Evolutionary conservation across 2,329 filamentous ascomycete genomes (phyloP).

Genomic region (Claviceps africana): DNA sequence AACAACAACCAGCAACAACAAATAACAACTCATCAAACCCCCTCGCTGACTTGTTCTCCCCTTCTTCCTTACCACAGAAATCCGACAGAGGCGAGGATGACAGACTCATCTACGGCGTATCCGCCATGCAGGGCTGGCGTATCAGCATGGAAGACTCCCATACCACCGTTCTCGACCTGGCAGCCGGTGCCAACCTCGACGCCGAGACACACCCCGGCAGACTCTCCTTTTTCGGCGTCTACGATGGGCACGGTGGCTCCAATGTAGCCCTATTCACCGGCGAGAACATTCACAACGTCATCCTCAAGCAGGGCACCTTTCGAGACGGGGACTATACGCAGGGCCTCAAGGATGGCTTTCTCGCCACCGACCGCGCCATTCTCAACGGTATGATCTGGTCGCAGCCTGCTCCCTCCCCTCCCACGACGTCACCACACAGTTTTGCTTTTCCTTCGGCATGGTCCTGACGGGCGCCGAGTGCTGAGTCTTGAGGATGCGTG

Average conservation of each 20-base stretch:
- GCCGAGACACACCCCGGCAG: constrained; percentile 55
- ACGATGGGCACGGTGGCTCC: constrained; percentile 93
- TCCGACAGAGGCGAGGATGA: constrained; percentile 89
- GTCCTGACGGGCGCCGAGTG: background rate
- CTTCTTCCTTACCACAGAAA: constrained; percentile 38
- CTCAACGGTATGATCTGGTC: constrained; percentile 56
- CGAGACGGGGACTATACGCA: constrained; percentile 85
- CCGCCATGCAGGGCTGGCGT: constrained; percentile 99
- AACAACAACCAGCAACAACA: background rate
- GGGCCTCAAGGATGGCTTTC: constrained; percentile 90
- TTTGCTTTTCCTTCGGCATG: too few relatives aligned
- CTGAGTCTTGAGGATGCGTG: background rate
- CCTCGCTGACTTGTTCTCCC: constrained; percentile 13
- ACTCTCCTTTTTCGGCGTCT: constrained; percentile 93
- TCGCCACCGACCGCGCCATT: constrained; percentile 91
- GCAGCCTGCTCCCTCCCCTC: background rate
- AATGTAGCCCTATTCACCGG: constrained; percentile 91
- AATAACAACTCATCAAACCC: background rate
- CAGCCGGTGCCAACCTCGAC: constrained; percentile 39
- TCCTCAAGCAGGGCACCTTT: constrained; percentile 89
- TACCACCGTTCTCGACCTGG: constrained; percentile 72
- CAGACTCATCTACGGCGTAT: constrained; percentile 81
- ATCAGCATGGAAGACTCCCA: constrained; percentile 99
- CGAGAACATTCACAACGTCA: constrained; percentile 84
- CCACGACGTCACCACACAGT: too few relatives aligned